Evolutionary conservation across 139 green algal species (phyloP).

Genomic region (Diplosphaera chodatii): DNA sequence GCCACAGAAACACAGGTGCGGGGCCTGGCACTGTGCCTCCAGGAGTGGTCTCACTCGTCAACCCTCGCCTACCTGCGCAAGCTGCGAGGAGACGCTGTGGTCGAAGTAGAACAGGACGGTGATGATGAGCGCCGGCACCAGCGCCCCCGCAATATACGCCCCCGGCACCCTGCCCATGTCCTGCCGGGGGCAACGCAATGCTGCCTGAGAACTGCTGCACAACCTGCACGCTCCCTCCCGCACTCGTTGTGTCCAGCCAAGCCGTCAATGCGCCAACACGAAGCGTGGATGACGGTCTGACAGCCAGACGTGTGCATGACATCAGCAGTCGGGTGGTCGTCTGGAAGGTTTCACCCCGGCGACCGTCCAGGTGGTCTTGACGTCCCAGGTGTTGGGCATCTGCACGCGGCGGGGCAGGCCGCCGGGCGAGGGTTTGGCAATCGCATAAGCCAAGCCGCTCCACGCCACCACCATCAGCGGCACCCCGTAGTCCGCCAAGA

Average conservation of each 20-base stretch:
- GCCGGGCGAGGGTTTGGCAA: slow-evolving; percentile 18
- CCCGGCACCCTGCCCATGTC: slow-evolving; percentile 47
- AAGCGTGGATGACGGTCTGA: too few relatives aligned
- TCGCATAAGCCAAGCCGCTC: slow-evolving; percentile 52
- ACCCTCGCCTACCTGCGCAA: slow-evolving; percentile 77
- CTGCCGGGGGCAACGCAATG: too few relatives aligned
- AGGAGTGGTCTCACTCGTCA: too few relatives aligned
- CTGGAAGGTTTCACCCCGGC: too few relatives aligned
- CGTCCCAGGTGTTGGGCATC: slow-evolving; percentile 66
- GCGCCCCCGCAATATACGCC: slow-evolving; percentile 55
- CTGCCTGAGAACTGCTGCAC: too few relatives aligned
- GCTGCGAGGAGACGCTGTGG: slow-evolving; percentile 69
- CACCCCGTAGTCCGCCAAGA: slow-evolving; percentile 83
- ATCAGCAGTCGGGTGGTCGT: too few relatives aligned
- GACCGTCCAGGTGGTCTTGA: slow-evolving; percentile 27
- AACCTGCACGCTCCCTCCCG: too few relatives aligned
- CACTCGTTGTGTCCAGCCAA: too few relatives aligned
- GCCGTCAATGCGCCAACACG: too few relatives aligned
- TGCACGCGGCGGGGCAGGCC: slow-evolving; percentile 51
- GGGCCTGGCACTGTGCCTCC: too few relatives aligned
- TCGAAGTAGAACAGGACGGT: slow-evolving; percentile 88
- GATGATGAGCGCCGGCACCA: slow-evolving; percentile 77
- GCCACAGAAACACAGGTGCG: too few relatives aligned
- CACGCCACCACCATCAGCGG: slow-evolving; percentile 62
- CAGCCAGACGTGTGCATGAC: too few relatives aligned